A percentile compares a stretch with the other conserved stretches of the same genome.
Conservation (phyloP, 345 rosid genomes). For the Pistacia integerrima region DNA sequence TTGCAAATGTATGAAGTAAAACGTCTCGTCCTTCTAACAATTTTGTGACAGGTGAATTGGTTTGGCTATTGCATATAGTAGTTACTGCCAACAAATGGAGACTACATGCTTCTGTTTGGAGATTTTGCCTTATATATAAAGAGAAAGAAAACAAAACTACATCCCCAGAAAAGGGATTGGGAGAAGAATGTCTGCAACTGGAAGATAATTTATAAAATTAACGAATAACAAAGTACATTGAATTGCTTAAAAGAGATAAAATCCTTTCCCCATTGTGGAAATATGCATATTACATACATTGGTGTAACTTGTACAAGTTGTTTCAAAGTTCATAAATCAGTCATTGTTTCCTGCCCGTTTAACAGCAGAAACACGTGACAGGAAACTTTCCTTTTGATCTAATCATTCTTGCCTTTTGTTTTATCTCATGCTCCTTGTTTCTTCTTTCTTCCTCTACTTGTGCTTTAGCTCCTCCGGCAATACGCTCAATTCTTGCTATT, state of each 20-base stretch:
- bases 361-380: constrained; percentile 51
- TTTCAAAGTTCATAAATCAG: too few relatives aligned
- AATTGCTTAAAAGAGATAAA: background rate
- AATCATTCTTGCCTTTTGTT: constrained; percentile 51
- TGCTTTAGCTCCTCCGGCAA: constrained; percentile 56
- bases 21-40: background rate
- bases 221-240: background rate
- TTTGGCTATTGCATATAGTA: background rate
- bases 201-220: background rate
- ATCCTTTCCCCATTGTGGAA: too few relatives aligned
- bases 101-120: background rate
- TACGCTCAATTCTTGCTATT: constrained; percentile 53
- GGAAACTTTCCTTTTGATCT: constrained; percentile 42
- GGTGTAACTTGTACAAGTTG: background rate
- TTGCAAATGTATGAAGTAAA: background rate
- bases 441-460: constrained; percentile 65
- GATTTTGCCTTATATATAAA: background rate
- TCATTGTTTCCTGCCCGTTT: constrained; percentile 7
- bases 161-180: background rate
- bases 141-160: background rate
- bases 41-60: background rate
- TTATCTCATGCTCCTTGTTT: constrained; percentile 50
- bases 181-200: background rate
- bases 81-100: background rate
- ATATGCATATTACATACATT: background rate